phyloP scores from a whole-genome alignment of 2,329 filamentous ascomycete genomes.

The Colletotrichum godetiae region DNA sequence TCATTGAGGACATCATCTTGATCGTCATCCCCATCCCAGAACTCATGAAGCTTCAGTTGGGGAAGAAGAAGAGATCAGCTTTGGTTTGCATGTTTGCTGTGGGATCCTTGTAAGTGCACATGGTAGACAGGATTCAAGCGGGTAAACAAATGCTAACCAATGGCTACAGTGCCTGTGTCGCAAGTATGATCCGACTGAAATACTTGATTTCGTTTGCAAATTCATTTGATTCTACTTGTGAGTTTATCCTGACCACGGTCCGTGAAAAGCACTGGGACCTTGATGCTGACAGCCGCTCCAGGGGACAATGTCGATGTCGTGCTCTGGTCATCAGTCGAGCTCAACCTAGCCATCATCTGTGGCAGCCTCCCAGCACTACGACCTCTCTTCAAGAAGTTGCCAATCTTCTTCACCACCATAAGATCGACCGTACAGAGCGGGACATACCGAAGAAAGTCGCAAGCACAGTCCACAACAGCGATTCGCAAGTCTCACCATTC shows the following conservation, averaged over 20 bases:
- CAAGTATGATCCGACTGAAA: slow-evolving; percentile 35
- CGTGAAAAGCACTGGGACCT: too few relatives aligned
- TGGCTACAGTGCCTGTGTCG: slow-evolving; percentile 33
- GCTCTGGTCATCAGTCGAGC: slow-evolving; percentile 46
- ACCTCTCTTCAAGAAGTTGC: slow-evolving; percentile 42
- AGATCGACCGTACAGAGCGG: not conserved
- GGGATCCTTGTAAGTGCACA: slow-evolving; percentile 32
- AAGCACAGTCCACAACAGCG: not conserved
- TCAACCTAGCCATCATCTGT: slow-evolving; percentile 51
- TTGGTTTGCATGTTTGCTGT: slow-evolving; percentile 34
- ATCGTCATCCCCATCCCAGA: slow-evolving; percentile 34
- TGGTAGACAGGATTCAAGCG: not conserved
- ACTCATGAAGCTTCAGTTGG: slow-evolving; percentile 31
- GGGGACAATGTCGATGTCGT: slow-evolving; percentile 44
- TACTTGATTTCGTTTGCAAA: slow-evolving; percentile 32
- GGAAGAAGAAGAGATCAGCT: slow-evolving; percentile 20
- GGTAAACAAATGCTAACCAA: not conserved
- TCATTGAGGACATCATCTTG: slow-evolving; percentile 34
- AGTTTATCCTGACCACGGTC: not conserved
- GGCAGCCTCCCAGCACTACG: slow-evolving; percentile 55
- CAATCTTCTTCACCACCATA: not conserved
- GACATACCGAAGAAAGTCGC: too few relatives aligned
- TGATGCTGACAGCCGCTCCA: slow-evolving; percentile 7
- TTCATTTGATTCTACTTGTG: slow-evolving; percentile 25
- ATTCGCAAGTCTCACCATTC: not conserved